Conservation (phyloP, 139 green algal species). For the Coccomyxa sp. region DNA sequence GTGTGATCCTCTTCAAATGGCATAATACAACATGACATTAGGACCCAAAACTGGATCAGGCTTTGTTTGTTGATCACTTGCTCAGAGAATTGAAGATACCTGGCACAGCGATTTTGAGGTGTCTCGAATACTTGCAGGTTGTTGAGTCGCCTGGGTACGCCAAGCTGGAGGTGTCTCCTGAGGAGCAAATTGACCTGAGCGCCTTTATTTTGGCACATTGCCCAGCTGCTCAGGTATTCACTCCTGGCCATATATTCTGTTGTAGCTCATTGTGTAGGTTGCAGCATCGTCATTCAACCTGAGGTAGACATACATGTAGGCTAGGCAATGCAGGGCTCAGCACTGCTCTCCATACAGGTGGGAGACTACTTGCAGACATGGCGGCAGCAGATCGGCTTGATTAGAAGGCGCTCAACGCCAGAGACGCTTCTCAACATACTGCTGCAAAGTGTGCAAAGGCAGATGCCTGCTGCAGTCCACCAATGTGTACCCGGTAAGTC, state of each 20-base stretch:
- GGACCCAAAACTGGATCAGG: background rate
- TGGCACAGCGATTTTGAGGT: background rate
- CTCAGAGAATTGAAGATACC: background rate
- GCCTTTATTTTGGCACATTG: constrained; percentile 3
- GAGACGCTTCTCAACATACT: too few species aligned
- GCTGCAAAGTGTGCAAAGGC: too few species aligned
- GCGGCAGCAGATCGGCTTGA: too few species aligned
- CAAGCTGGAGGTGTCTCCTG: background rate
- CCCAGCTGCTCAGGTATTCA: background rate
- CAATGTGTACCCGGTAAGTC: too few species aligned
- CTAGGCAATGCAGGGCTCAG: background rate
- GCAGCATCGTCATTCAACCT: background rate
- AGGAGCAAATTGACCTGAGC: background rate
- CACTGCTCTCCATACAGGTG: too few species aligned
- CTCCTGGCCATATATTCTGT: background rate
- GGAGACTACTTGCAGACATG: background rate
- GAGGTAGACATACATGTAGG: background rate
- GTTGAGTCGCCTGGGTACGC: background rate
- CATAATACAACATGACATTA: background rate
- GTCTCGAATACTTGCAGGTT: background rate
- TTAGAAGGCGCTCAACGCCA: too few species aligned
- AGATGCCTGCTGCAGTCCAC: too few species aligned
- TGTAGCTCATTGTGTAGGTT: background rate
- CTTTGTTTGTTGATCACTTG: background rate
- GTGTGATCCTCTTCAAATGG: background rate